These are phyloP conservation scores for Boeremia exigua DNA, from an alignment of 2,329 filamentous ascomycete genomes.

Conservation along the genomic window DNA sequence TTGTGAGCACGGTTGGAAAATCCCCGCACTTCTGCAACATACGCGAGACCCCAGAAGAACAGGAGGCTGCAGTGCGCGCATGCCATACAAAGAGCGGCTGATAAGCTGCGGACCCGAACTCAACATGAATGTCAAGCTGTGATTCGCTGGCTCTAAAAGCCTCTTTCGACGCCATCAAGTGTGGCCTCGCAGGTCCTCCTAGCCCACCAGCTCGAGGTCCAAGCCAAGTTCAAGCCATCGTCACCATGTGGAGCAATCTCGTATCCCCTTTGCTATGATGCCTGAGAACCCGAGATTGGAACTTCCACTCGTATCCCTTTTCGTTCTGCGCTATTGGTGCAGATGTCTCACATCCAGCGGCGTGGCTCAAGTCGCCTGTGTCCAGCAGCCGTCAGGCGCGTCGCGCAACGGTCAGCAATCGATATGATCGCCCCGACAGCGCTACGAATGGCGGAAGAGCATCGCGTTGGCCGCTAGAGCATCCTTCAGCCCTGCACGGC, in stretches of 20 bases:
- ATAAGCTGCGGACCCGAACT: conserved; percentile 20
- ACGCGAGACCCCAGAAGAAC: conserved; percentile 26
- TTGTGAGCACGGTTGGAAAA: conserved; percentile 4
- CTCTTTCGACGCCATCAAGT: neutral
- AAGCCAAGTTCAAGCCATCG: conserved; percentile 3
- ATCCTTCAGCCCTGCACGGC: conserved; percentile 38
- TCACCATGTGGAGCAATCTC: conserved; percentile 14
- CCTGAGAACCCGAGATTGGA: neutral
- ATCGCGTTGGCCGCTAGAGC: conserved; percentile 23
- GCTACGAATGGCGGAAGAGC: conserved; percentile 30
- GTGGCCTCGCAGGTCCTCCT: conserved; percentile 1
- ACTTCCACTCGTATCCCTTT: conserved; percentile 12
- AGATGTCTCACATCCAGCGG: conserved; percentile 31
- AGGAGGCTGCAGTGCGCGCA: conserved; percentile 14
- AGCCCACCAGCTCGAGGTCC: conserved; percentile 4
- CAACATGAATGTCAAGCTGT: conserved; percentile 8
- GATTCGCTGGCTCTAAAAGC: conserved; percentile 9
- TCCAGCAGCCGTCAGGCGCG: conserved; percentile 25
- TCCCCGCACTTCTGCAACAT: conserved; percentile 25
- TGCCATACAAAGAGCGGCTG: conserved; percentile 23
- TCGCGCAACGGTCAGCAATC: conserved; percentile 37
- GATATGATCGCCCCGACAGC: conserved; percentile 22
- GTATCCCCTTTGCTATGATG: conserved; percentile 17
- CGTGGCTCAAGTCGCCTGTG: conserved; percentile 33
- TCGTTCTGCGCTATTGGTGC: conserved; percentile 30